These are phyloP conservation scores for Aureobasidium sp. DNA, from an alignment of 2,329 filamentous ascomycete genomes.

Conservation along the genomic window DNA sequence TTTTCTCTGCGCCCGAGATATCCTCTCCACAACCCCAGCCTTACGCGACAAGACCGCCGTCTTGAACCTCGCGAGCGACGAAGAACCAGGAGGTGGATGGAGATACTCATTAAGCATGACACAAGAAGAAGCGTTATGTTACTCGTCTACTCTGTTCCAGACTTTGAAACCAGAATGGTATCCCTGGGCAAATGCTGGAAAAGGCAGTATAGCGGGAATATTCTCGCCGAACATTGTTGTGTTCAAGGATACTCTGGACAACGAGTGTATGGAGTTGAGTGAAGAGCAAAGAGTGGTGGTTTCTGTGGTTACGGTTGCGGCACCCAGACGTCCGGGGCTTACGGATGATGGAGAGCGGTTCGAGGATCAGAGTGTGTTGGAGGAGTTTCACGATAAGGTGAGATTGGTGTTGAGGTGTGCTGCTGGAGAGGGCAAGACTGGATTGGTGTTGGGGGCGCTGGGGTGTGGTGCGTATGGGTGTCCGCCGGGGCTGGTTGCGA, in stretches of 20 bases:
- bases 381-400: not conserved
- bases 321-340: not conserved
- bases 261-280: not conserved
- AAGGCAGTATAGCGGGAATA: not conserved
- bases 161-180: not conserved
- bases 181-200: conserved; percentile 1
- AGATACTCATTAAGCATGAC: conserved; percentile 6
- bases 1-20: not conserved
- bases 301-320: conserved; percentile 8
- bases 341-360: not conserved
- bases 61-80: conserved; percentile 4
- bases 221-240: not conserved
- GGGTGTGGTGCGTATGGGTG: conserved; percentile 10
- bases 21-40: not conserved
- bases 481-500: not conserved
- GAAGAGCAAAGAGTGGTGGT: not conserved
- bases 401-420: not conserved
- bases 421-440: not conserved
- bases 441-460: not conserved
- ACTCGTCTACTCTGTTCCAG: conserved; percentile 2
- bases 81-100: conserved; percentile 11
- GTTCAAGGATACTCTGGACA: conserved; percentile 4
- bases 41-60: not conserved
- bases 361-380: not conserved
- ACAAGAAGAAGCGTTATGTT: conserved; percentile 13